Base-by-base conservation (phyloP, 352 stramenopile genomes). In the Blastocystis sp. region DNA sequence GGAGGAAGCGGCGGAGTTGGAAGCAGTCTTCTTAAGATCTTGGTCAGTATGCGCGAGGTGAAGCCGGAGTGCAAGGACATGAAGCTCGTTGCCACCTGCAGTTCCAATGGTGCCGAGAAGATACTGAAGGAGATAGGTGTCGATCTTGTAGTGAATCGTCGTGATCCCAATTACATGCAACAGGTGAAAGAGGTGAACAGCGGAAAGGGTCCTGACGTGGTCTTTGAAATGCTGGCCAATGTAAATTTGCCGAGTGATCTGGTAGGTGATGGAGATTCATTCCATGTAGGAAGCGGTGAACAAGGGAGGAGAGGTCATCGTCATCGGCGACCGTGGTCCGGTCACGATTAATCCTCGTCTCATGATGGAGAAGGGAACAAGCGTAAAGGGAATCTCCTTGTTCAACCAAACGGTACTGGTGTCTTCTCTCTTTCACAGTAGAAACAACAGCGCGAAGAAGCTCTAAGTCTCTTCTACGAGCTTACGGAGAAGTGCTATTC, bases 171-270 rank as follows among this genome's bases (percentile, higher is more conserved):
- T 4, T 81, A 81, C 27, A 61, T 81, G 24, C 44, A 81, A 4
- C 9, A 81, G 29, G 69, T 81, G 9, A 29, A 65, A 21, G 21
- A 4, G 18, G 32, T 64, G 18, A 81, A 81, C 48, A 29, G 42
- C 6, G 69, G 69, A 27, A 81, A 81, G 18, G 69, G 69, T 21
- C 75, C 75, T 7, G 63, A 72, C 59, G 57, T 76, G 21, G 75
- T 85, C 6, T 85, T 64, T 29, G 75, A 85, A 29, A 85, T 85
- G 75, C 75, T 85, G 6, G 75, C 75, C 8, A 85, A 85, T 4
- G 51, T 63, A 18, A 85, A 85, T 75, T 42, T 85, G 27, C 27
- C 46, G n/a, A 76, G 40, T 21, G 75, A 85, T 29, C 44, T 85
- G 0, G 75, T 85, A 36, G n/a, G 32, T 54, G 46, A 18, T 32